These are phyloP conservation scores for Bolboschoenoplectus hybrid DNA, from an alignment of 202 grass and related monocot genomes.

Conservation along the genomic window DNA sequence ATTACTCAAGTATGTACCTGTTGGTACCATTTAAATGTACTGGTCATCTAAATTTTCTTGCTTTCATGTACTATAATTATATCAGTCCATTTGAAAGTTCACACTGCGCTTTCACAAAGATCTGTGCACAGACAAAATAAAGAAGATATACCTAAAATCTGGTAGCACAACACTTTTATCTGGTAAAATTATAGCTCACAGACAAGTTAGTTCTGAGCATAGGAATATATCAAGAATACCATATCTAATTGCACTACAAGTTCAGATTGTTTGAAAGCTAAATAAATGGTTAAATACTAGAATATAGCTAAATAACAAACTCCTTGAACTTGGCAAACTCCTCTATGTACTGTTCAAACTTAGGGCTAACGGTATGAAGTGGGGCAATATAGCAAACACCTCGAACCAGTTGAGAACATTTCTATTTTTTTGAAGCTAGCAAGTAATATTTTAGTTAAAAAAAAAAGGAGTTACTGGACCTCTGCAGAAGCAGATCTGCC, in stretches of 20 bases:
- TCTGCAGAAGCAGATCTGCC: slow-evolving; percentile 91
- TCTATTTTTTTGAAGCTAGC: background rate
- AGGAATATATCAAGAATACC: background rate
- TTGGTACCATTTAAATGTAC: background rate
- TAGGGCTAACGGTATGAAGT: background rate
- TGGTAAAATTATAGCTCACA: too few relatives aligned
- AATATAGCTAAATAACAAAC: background rate
- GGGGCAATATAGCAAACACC: background rate
- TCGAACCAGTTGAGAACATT: background rate
- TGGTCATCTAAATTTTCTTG: background rate
- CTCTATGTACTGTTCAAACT: background rate
- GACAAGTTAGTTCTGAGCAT: background rate
- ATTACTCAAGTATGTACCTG: too few relatives aligned
- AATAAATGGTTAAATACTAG: background rate
- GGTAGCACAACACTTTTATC: too few relatives aligned
- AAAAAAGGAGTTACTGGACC: slow-evolving; percentile 40
- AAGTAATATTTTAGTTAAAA: background rate
- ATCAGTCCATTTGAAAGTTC: background rate
- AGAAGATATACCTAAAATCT: too few relatives aligned
- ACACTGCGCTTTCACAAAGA: too few relatives aligned
- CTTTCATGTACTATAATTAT: background rate
- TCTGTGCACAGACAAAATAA: too few relatives aligned
- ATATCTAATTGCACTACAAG: background rate
- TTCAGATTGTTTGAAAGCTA: background rate
- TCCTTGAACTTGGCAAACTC: background rate